These are phyloP conservation scores for Helichrysum umbraculigerum DNA, from an alignment of 129 eudicot species.

Conservation along the genomic window DNA sequence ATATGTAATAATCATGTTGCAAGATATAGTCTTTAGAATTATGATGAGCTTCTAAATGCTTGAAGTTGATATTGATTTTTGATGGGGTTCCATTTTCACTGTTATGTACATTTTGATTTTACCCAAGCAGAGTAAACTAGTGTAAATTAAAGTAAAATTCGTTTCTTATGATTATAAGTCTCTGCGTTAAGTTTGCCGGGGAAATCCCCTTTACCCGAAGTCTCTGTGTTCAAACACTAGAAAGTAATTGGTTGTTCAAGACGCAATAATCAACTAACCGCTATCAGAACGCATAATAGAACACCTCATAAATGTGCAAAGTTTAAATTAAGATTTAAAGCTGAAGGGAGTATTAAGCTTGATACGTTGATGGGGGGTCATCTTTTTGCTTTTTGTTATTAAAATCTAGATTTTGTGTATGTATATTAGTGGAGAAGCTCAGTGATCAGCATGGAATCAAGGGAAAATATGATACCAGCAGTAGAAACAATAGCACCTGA, in stretches of 20 bases:
- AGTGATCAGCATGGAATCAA: slow-evolving; percentile 50
- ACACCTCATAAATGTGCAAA: neutral
- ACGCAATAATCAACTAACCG: too few species aligned
- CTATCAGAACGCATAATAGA: neutral
- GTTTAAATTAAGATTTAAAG: neutral
- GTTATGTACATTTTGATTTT: neutral
- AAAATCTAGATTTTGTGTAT: neutral
- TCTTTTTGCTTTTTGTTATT: neutral
- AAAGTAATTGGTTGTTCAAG: too few species aligned
- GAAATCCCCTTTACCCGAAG: too few species aligned
- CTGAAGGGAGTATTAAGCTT: neutral
- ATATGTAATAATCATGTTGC: neutral
- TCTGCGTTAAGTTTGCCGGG: too few species aligned
- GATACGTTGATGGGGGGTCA: neutral
- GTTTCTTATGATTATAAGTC: too few species aligned
- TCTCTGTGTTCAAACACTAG: too few species aligned
- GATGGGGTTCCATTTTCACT: neutral
- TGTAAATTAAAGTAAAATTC: too few species aligned
- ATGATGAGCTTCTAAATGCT: neutral
- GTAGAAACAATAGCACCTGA: slow-evolving; percentile 48
- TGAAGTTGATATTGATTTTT: neutral
- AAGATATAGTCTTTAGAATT: neutral
- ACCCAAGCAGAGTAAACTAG: neutral
- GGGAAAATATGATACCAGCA: slow-evolving; percentile 44
- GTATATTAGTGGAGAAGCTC: slow-evolving; percentile 3